These are phyloP conservation scores for Fragilaria crotonensis DNA, from an alignment of 108 stramenopile species.

Conservation along the genomic window DNA sequence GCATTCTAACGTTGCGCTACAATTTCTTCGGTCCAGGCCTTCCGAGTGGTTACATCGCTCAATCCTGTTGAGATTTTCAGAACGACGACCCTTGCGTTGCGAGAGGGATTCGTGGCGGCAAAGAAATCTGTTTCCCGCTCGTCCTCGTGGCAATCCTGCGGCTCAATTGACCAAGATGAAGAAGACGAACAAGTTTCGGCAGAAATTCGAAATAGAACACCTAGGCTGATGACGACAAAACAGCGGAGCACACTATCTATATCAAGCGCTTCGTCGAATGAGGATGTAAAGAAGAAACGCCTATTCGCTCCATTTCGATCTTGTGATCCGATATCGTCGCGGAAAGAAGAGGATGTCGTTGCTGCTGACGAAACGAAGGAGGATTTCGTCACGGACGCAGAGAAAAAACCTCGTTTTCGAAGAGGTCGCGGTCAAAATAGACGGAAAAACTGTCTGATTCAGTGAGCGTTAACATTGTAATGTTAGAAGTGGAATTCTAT, in stretches of 20 bases:
- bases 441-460: not conserved
- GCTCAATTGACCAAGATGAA: not conserved
- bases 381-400: too few species aligned
- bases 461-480: not conserved
- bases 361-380: too few species aligned
- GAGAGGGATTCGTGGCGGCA: conserved; percentile 25
- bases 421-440: not conserved
- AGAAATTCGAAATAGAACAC: too few species aligned
- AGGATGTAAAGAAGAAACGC: too few species aligned
- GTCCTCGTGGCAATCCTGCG: not conserved
- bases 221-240: too few species aligned
- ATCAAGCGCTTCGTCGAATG: too few species aligned
- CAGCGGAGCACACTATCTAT: too few species aligned
- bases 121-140: conserved; percentile 14
- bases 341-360: too few species aligned
- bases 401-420: too few species aligned
- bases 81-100: conserved; percentile 23
- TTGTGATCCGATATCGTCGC: too few species aligned
- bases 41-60: conserved; percentile 34
- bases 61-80: conserved; percentile 28
- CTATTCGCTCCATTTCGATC: too few species aligned
- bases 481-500: not conserved
- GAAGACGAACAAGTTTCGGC: too few species aligned
- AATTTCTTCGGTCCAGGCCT: conserved; percentile 13
- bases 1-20: not conserved